Base-by-base conservation (phyloP, 2,329 filamentous ascomycete genomes). In the Venturia asperata region DNA sequence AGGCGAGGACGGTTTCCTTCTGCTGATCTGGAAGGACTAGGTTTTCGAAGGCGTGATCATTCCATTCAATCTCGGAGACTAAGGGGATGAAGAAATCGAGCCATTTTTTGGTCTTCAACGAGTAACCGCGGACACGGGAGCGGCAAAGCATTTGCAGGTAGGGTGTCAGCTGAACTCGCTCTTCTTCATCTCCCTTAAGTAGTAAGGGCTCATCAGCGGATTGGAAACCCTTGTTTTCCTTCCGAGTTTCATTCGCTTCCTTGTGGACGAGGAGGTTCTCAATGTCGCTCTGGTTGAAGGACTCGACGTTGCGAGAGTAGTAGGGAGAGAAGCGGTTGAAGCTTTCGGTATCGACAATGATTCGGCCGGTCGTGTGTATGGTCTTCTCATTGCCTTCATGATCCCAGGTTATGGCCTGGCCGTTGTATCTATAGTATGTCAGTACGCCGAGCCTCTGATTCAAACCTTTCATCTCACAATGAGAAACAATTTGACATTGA, bases 331-430 rank as follows among this genome's bases (percentile, higher is more conserved):
- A 66, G 39, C 65, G 62, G 34, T 64, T 66, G 61, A 56, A 80
- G n/a, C 77, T 78, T 41, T 81, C 77, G 0, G 78, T 77, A 67
- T 84, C 82, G 56, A 84, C 79, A 47, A 84, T 77, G 39, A 84
- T 78, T 24, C 80, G 76, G 42, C 79, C 78, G 65, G 79, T 76
- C 64, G 79, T 68, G 62, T 68, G 70, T 52, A 61, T 43, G 17
- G 58, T 39, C 41, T 43, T 39, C 19, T 61, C 58, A 17, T 61
- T 61, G 34, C 58, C 58, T 21, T 61, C 58, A 15, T 39, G 41
- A n/a, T 61, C 58, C 58, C 58, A 61, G 58, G 37, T 43, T 27
- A 61, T 61, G 37, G 58, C 58, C n/a, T 24, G n/a, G 13, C 58
- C 58, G 19, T 61, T 61, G 34, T 61, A 61, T 21, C 55, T 58